Percentiles rank a stretch among this genome's conserved stretches.
Conservation (phyloP, 768 basidiomycete genomes). For the Crassisporium funariophilum region DNA sequence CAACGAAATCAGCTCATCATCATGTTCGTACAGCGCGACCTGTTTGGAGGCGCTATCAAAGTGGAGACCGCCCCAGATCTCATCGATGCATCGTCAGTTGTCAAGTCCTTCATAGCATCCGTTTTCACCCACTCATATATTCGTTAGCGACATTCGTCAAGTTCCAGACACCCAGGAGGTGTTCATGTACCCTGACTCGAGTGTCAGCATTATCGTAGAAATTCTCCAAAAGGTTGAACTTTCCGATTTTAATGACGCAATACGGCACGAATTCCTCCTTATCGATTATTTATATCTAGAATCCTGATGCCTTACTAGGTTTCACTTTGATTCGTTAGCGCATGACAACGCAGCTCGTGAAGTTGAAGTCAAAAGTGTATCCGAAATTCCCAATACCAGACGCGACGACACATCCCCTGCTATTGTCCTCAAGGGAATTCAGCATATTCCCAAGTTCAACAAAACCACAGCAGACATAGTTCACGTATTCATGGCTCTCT, state of each 20-base stretch:
- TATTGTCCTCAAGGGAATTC: slow-evolving; percentile 66
- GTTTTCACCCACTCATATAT: slow-evolving; percentile 5
- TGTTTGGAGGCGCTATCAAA: slow-evolving; percentile 90
- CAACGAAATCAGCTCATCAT: no score
- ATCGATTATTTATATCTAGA: slow-evolving; percentile 1
- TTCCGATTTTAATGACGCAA: slow-evolving; percentile 59
- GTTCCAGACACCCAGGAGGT: slow-evolving; percentile 96
- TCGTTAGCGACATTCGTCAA: slow-evolving; percentile 61
- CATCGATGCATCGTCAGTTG: slow-evolving; percentile 84
- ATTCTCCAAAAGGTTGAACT: slow-evolving; percentile 73
- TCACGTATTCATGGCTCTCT: slow-evolving; percentile 78
- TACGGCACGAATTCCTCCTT: slow-evolving; percentile 54
- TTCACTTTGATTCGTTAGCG: slow-evolving; percentile 88
- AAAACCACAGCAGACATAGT: slow-evolving; percentile 61
- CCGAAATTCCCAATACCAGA: slow-evolving; percentile 39
- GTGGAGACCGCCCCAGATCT: slow-evolving; percentile 56
- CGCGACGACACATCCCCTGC: slow-evolving; percentile 58
- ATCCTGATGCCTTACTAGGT: slow-evolving; percentile 49
- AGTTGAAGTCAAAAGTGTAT: slow-evolving; percentile 44
- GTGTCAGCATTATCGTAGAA: slow-evolving; percentile 81
- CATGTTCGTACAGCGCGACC: slow-evolving; percentile 38
- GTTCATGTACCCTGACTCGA: slow-evolving; percentile 70
- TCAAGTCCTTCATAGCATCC: slow-evolving; percentile 1
- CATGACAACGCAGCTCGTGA: slow-evolving; percentile 82
- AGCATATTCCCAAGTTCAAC: slow-evolving; percentile 80